Percentiles rank a stretch among this genome's conserved stretches.
Evolutionary conservation across 23 red algal species (phyloP).

Genomic region (Gracilaria gracilis): DNA sequence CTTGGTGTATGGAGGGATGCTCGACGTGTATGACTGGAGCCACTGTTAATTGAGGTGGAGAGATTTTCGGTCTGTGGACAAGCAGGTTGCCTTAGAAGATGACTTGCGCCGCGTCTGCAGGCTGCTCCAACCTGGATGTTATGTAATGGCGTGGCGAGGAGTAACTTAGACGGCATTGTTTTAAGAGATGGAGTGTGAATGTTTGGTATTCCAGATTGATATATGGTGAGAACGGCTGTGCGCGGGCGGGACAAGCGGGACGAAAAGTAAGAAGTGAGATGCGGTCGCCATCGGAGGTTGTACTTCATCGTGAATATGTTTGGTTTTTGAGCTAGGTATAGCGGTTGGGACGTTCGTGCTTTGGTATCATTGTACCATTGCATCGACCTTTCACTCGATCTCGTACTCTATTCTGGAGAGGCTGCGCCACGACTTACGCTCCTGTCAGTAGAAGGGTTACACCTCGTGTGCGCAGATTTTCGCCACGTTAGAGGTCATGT

Average conservation of each 20-base stretch:
- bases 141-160: too few species aligned
- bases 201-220: background rate
- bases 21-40: slow-evolving; percentile 2
- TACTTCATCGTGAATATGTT: too few species aligned
- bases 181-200: background rate
- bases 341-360: too few species aligned
- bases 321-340: too few species aligned
- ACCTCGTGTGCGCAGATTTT: slow-evolving; percentile 61
- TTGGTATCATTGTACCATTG: too few species aligned
- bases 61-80: background rate
- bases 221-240: background rate
- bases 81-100: slow-evolving; percentile 43
- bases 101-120: background rate
- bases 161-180: background rate
- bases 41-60: background rate
- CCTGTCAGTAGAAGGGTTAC: slow-evolving; percentile 70
- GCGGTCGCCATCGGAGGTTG: too few species aligned
- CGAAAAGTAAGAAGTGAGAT: background rate
- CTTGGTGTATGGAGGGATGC: background rate
- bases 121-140: background rate
- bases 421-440: slow-evolving; percentile 61
- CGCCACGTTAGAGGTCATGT: slow-evolving; percentile 76
- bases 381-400: slow-evolving; percentile 16
- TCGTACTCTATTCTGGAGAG: slow-evolving; percentile 55
- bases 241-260: background rate